Base-by-base conservation (phyloP, 192 early-diverging fungal genomes). In the Dimargaris verticillata region DNA sequence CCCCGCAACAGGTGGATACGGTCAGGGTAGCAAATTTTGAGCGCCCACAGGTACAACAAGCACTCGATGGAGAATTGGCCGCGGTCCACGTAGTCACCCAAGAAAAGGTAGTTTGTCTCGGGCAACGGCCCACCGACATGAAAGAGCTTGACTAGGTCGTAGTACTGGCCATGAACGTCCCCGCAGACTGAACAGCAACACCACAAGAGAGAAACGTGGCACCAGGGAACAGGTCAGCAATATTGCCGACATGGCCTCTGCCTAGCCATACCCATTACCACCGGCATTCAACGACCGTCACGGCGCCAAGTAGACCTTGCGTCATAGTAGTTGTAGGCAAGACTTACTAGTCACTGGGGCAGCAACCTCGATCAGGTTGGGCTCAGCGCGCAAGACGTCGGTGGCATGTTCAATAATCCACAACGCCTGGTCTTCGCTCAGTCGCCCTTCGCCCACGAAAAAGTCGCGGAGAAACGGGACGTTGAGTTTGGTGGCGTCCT, bases 351-450 rank as follows among this genome's bases (percentile, higher is more conserved):
- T 44, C 2, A 61, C 28, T n/a, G 89, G 89, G 6, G 89, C 88
- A 62, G 85, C 86, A 22, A 94, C 79, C 62, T 94, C 89, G 26
- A 94, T 62, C 41, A 94, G 64, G 50, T 82, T 94, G 7, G 80
- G 77, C 68, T 94, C 91, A 62, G 77, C 75, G 33, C 67, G 80
- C 50, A 94, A 69, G 17, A 94, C 65, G 44, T 89, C 87, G 15
- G 88, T 85, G 42, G 83, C 88, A 59, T 84, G 83, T 44, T 76
- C 74, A 52, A 94, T 71, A 66, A 94, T 92, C 50, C 70, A 77
- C 29, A 94, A 72, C 7, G 89, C 89, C 70, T 94, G 89, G 53
- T 89, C 85, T 66, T 91, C 83, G 10, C 83, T 82, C 53, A 94
- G 75, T 10, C 89, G 79, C 13, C 91, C 91, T 62, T 94, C 91